Conservation (phyloP, 805 yeast genomes). For the Starmerella davenportii region DNA sequence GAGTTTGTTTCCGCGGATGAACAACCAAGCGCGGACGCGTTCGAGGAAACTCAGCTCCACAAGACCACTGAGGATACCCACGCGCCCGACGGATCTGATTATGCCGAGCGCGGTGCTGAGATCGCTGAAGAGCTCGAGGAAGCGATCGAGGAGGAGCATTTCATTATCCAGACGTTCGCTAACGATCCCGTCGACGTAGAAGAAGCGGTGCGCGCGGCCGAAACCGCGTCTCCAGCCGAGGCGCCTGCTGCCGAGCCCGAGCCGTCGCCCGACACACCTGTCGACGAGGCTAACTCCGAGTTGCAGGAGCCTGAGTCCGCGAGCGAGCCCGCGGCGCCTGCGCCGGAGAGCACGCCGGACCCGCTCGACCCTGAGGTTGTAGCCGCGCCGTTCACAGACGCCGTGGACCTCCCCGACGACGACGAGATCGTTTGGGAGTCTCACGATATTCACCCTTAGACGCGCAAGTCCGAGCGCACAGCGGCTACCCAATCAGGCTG, state of each 20-base stretch:
- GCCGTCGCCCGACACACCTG: neutral
- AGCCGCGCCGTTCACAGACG: neutral
- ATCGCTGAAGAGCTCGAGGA: neutral
- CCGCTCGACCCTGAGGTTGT: neutral
- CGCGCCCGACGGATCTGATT: no score
- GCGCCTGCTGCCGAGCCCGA: no score
- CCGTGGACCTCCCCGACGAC: neutral
- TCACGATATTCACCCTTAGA: neutral
- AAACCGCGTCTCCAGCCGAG: neutral
- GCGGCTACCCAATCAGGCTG: no score
- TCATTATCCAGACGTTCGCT: neutral
- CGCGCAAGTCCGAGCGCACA: no score
- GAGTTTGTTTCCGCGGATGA: no score
- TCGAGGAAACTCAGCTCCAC: no score
- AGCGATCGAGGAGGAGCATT: neutral
- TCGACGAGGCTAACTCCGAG: neutral
- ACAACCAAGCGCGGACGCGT: no score
- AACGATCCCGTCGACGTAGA: neutral
- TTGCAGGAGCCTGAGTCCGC: neutral
- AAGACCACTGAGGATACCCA: no score
- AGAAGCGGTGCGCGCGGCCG: neutral
- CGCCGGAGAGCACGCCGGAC: neutral
- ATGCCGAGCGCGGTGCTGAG: no score
- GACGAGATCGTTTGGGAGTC: conserved; percentile 1
- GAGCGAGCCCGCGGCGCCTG: neutral